Conservation (phyloP, 352 stramenopile species). For the Phytopythium helicoides region DNA sequence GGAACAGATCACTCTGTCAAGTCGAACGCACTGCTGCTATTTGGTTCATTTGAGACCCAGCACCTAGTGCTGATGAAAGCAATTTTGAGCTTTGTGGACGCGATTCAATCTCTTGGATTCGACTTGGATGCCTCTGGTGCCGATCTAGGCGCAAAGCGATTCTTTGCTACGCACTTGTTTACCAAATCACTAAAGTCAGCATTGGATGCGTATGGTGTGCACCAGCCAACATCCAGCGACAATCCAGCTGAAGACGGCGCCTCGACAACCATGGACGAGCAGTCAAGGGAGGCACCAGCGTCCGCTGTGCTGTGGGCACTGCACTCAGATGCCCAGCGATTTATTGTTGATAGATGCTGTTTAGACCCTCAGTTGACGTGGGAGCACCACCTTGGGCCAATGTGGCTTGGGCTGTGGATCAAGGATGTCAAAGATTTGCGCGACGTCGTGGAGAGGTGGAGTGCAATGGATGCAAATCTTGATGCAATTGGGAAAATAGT, state of each 20-base stretch:
- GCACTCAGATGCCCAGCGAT: slow-evolving; percentile 80
- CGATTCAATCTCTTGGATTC: slow-evolving; percentile 72
- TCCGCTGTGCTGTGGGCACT: slow-evolving; percentile 77
- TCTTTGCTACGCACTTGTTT: slow-evolving; percentile 73
- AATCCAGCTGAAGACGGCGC: slow-evolving; percentile 6
- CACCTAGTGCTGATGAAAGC: slow-evolving; percentile 73
- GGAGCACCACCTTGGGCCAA: slow-evolving; percentile 49
- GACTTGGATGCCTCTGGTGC: slow-evolving; percentile 73
- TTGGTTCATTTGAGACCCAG: slow-evolving; percentile 62
- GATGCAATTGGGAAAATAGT: background rate
- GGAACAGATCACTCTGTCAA: slow-evolving; percentile 15
- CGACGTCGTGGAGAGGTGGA: slow-evolving; percentile 58
- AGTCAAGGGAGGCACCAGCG: background rate
- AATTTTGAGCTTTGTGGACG: slow-evolving; percentile 61
- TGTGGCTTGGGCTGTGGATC: slow-evolving; percentile 82
- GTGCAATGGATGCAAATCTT: background rate
- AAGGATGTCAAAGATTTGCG: slow-evolving; percentile 73
- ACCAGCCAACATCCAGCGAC: background rate
- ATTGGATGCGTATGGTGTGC: slow-evolving; percentile 13
- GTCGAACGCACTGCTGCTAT: slow-evolving; percentile 53
- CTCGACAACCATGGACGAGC: background rate
- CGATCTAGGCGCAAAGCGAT: slow-evolving; percentile 74
- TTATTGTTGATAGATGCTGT: slow-evolving; percentile 72
- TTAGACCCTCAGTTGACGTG: slow-evolving; percentile 46
- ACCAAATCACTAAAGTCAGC: slow-evolving; percentile 49